Evolutionary conservation across 345 rosid species (phyloP).

Genomic region (Leavenworthia alabamica): DNA sequence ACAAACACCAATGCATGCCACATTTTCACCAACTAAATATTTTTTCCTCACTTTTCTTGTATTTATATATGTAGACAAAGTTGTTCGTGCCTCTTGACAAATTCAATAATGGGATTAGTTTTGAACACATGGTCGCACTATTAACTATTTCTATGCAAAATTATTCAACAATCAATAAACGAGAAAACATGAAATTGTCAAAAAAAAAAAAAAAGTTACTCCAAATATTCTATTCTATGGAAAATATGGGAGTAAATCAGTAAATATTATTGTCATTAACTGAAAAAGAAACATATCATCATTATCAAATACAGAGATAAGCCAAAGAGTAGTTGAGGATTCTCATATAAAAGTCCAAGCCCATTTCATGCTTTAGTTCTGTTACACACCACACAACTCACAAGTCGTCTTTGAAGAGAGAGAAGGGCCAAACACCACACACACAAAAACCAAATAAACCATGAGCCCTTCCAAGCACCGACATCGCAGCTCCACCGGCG

Average conservation of each 20-base stretch:
- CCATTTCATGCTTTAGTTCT: constrained; percentile 15
- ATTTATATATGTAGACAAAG: not conserved
- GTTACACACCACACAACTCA: constrained; percentile 17
- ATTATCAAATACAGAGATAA: constrained; percentile 16
- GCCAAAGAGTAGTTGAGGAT: constrained; percentile 1
- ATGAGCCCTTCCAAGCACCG: constrained; percentile 58
- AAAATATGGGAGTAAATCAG: too few relatives aligned
- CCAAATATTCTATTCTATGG: not conserved
- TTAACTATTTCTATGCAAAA: not conserved
- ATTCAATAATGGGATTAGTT: constrained; percentile 9
- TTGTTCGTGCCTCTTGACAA: constrained; percentile 9
- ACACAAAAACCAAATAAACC: not conserved
- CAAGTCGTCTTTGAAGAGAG: not conserved
- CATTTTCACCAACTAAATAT: not conserved
- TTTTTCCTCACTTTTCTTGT: not conserved
- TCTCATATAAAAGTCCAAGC: constrained; percentile 11
- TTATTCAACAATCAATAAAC: not conserved
- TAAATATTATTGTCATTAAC: too few relatives aligned
- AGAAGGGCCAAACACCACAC: constrained; percentile 19
- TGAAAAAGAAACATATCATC: constrained; percentile 17
- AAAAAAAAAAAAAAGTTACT: not conserved
- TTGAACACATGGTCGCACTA: not conserved
- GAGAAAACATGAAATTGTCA: not conserved
- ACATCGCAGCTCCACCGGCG: constrained; percentile 36
- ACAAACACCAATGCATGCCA: constrained; percentile 3